Base-by-base conservation (phyloP, 306 rosid genomes). In the Lathyrus sativus region DNA sequence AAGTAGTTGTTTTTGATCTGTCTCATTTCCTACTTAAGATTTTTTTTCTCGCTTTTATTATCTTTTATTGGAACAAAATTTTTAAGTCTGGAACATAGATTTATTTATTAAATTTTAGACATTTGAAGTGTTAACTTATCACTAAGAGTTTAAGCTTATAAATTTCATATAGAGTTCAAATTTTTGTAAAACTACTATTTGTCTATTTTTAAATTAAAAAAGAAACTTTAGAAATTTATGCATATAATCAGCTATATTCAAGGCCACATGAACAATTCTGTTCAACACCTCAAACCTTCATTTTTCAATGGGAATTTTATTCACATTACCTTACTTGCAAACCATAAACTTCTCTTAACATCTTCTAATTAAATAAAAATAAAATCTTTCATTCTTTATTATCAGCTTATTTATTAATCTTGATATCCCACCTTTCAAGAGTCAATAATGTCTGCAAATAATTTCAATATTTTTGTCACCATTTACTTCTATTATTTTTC, bases 371-470 rank as follows among this genome's bases (percentile, higher is more conserved):
- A 8, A 22, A 53, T 22, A 39, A 39, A 70, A 70, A 0, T 6
- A 48, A 26, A 7, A 2, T 26, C 44, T 18, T n/a, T 3, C 10
- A 29, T 28, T 70, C 9, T 18, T 59, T 29, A 59, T 41, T 3
- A 28, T 35, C 69, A 72, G 8, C 0, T 8, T 55, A 26, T 39
- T 2, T 39, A 7, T 37, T 37, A 18, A 35, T 57, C 43, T 13
- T 24, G n/a, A 44, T 13, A 14, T 24, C 55, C 4, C n/a, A n/a
- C 15, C 26, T 33, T 8, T 9, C 9, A 5, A 10, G 4, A 38
- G 66, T 61, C 66, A 61, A 38, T 8, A 61, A 17, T 61, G 66
- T 38, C 66, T 37, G 66, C 31, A 38, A 15, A 60, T 59, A 33
- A 35, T 59, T 14, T 17, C 65, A 59, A 59, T 15, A 60, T 37